phyloP scores from a whole-genome alignment of 352 stramenopile genomes.

The Globisporangium camurandrum region DNA sequence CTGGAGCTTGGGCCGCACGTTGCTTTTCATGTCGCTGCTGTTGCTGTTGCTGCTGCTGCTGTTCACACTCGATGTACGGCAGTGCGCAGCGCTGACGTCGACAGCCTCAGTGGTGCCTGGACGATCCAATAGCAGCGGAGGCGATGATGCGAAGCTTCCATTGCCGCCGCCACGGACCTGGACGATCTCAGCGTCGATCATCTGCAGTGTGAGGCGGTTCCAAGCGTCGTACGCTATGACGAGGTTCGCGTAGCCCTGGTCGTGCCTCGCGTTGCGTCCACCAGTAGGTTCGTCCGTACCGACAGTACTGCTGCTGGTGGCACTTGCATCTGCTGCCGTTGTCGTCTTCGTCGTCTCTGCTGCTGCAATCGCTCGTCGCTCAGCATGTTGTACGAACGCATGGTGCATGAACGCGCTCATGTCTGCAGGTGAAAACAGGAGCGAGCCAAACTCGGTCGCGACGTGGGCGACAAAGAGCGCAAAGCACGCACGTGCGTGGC shows the following conservation, averaged over 20 bases:
- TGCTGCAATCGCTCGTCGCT: too few relatives aligned
- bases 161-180: slow-evolving; percentile 18
- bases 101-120: background rate
- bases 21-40: background rate
- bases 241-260: slow-evolving; percentile 18
- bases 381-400: slow-evolving; percentile 21
- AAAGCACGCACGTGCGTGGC: slow-evolving; percentile 28
- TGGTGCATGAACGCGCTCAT: slow-evolving; percentile 55
- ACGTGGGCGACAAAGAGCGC: slow-evolving; percentile 40
- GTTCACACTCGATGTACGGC: background rate
- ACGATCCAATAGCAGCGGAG: background rate
- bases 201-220: slow-evolving; percentile 35
- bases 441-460: slow-evolving; percentile 34
- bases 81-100: background rate
- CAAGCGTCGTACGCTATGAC: slow-evolving; percentile 30
- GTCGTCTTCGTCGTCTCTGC: background rate
- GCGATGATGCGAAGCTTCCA: too few relatives aligned
- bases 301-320: too few relatives aligned
- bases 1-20: slow-evolving; percentile 27
- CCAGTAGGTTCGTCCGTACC: background rate
- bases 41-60: background rate
- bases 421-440: slow-evolving; percentile 58
- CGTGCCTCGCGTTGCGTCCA: too few relatives aligned
- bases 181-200: slow-evolving; percentile 32
- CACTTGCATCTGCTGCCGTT: background rate